Evolutionary conservation across 2,329 filamentous ascomycete species (phyloP).

Genomic region (Dothideomycetes sp.): DNA sequence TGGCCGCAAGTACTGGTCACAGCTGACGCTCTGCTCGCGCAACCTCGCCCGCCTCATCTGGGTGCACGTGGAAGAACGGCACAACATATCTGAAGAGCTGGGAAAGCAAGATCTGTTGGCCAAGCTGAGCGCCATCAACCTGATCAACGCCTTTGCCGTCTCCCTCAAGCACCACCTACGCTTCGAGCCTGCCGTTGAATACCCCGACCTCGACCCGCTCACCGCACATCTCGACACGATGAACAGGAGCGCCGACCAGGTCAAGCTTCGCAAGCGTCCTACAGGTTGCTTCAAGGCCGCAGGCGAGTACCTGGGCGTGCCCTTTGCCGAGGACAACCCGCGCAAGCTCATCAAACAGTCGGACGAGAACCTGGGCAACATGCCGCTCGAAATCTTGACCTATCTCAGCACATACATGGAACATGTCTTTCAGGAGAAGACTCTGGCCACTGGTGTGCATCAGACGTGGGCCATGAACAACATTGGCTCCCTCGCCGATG

Average conservation of each 20-base stretch:
- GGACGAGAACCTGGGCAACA: constrained; percentile 62
- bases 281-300: constrained; percentile 15
- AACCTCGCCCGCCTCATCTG: constrained; percentile 63
- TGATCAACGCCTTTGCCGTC: constrained; percentile 66
- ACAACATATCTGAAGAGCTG: constrained; percentile 31
- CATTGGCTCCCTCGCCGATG: constrained; percentile 57
- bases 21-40: constrained; percentile 43
- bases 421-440: constrained; percentile 43
- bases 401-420: constrained; percentile 60
- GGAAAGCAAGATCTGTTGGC: constrained; percentile 57
- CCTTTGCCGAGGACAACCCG: constrained; percentile 68
- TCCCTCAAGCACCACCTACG: constrained; percentile 73
- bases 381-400: constrained; percentile 71
- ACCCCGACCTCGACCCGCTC: constrained; percentile 60
- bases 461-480: constrained; percentile 48
- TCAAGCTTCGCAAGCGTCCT: constrained; percentile 23
- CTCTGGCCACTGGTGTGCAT: constrained; percentile 46
- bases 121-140: constrained; percentile 65
- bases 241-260: constrained; percentile 44
- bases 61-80: constrained; percentile 59
- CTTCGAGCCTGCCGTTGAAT: constrained; percentile 70
- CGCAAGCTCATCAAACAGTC: constrained; percentile 66
- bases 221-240: constrained; percentile 67
- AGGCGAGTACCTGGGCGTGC: constrained; percentile 65
- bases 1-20: constrained; percentile 53